phyloP scores from a whole-genome alignment of 164 flowering plant genomes.

The Santalum album region DNA sequence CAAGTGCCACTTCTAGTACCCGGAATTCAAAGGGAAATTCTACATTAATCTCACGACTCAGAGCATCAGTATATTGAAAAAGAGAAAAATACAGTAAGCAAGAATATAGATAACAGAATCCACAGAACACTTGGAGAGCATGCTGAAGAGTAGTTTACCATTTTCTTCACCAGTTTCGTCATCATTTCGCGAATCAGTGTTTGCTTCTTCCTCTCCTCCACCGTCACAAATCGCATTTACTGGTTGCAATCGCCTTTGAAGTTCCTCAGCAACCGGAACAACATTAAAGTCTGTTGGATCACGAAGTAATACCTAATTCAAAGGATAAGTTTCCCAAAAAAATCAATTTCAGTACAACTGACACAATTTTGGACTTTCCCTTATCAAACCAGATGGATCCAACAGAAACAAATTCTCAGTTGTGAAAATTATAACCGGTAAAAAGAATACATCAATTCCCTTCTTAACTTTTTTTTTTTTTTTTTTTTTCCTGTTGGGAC shows the following conservation, averaged over 20 bases:
- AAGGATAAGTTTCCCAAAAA: not conserved
- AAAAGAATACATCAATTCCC: not conserved
- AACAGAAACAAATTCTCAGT: conserved; percentile 2
- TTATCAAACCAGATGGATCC: not conserved
- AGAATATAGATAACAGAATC: no score
- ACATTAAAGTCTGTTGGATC: not conserved
- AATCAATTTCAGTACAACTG: not conserved
- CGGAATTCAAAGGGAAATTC: conserved; percentile 33
- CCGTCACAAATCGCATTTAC: not conserved
- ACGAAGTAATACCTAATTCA: not conserved
- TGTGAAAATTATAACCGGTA: not conserved
- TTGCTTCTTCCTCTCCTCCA: not conserved
- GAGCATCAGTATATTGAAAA: no score
- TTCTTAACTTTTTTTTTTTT: no score
- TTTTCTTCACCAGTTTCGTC: not conserved
- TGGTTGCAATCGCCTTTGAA: not conserved
- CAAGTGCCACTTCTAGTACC: conserved; percentile 36
- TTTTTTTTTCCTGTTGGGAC: no score
- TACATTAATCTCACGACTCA: no score
- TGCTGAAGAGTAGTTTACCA: not conserved
- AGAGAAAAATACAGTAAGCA: no score
- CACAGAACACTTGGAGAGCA: no score
- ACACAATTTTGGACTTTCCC: not conserved
- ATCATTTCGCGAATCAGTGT: not conserved
- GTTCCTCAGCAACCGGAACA: not conserved